phyloP scores from a whole-genome alignment of 345 rosid genomes.

The Schrenkiella parvula region DNA sequence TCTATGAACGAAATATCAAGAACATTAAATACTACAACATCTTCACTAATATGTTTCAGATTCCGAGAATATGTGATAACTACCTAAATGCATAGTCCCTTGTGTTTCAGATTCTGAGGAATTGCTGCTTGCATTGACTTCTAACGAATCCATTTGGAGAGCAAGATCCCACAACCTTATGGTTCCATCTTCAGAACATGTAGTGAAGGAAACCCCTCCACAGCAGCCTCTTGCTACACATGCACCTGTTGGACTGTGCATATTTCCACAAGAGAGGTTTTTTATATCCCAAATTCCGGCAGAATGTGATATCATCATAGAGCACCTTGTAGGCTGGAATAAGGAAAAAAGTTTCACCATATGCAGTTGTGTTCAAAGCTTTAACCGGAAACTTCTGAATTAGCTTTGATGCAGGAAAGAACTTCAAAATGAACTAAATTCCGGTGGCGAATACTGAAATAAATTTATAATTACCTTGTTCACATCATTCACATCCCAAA shows the following conservation, averaged over 20 bases:
- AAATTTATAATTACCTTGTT: conserved; percentile 45
- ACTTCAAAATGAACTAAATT: neutral
- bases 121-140: conserved; percentile 31
- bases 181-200: conserved; percentile 84
- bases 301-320: conserved; percentile 65
- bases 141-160: conserved; percentile 38
- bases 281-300: conserved; percentile 80
- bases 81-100: conserved; percentile 51
- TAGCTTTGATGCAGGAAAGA: neutral
- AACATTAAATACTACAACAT: neutral
- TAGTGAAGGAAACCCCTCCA: conserved; percentile 79
- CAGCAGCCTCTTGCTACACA: conserved; percentile 81
- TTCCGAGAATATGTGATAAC: neutral
- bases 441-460: neutral
- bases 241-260: conserved; percentile 64
- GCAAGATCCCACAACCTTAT: conserved; percentile 82
- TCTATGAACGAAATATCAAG: neutral
- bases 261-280: conserved; percentile 73
- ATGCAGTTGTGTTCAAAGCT: conserved; percentile 24
- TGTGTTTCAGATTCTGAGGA: conserved; percentile 28
- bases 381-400: conserved; percentile 18
- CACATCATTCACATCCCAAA: conserved; percentile 67
- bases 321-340: conserved; percentile 60
- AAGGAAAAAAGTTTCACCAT: conserved; percentile 18
- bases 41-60: neutral